These are phyloP conservation scores for Euphorbia tirucalli DNA, from an alignment of 345 rosid genomes.

Conservation along the genomic window DNA sequence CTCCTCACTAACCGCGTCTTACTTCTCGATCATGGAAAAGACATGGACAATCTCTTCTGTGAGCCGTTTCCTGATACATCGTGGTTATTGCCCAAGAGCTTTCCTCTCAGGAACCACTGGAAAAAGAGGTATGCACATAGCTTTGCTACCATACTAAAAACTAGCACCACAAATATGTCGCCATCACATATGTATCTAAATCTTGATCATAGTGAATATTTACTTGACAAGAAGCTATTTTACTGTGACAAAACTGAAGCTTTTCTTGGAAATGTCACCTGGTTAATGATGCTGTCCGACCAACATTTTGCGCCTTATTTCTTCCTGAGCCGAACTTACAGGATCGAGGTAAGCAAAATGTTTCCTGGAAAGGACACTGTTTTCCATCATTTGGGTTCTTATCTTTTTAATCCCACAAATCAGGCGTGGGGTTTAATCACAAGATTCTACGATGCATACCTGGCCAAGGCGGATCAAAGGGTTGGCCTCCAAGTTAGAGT, in stretches of 20 bases:
- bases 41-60: slow-evolving; percentile 25
- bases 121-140: not conserved
- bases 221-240: slow-evolving; percentile 20
- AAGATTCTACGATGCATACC: slow-evolving; percentile 18
- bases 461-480: slow-evolving; percentile 21
- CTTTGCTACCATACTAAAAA: not conserved
- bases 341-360: slow-evolving; percentile 15
- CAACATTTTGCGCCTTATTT: slow-evolving; percentile 24
- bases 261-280: slow-evolving; percentile 10
- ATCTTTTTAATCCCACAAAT: slow-evolving; percentile 29
- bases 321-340: slow-evolving; percentile 19
- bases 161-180: no score
- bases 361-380: slow-evolving; percentile 22
- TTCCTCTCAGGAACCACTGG: slow-evolving; percentile 2
- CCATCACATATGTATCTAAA: slow-evolving; percentile 19
- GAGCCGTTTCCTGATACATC: slow-evolving; percentile 32
- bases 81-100: slow-evolving; percentile 16
- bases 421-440: slow-evolving; percentile 26
- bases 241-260: slow-evolving; percentile 11
- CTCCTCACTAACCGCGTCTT: slow-evolving; percentile 23
- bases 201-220: slow-evolving; percentile 5
- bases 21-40: slow-evolving; percentile 15
- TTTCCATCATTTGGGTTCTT: slow-evolving; percentile 19
- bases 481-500: slow-evolving; percentile 28
- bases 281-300: slow-evolving; percentile 18